Evolutionary conservation across 768 basidiomycete genomes (phyloP).

Genomic region (Suillus cothurnatus): DNA sequence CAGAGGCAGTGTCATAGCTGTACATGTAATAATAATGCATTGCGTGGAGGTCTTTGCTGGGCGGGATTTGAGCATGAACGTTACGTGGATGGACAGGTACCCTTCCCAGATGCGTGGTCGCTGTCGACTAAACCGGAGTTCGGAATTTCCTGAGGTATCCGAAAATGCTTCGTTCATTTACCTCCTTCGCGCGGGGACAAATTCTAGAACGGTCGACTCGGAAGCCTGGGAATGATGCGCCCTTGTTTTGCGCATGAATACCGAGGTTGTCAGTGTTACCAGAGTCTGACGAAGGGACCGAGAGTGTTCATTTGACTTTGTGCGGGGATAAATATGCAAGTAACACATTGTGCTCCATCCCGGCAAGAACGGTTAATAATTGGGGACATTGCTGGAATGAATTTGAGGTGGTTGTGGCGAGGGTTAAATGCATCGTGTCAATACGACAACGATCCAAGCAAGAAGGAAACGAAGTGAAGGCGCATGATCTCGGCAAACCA

Average conservation of each 20-base stretch:
- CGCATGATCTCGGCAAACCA: not conserved
- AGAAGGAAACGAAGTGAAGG: not conserved
- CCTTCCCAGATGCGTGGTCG: not conserved
- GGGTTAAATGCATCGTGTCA: not conserved
- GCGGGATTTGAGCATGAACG: not conserved
- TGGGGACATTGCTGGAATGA: not conserved
- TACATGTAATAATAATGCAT: not conserved
- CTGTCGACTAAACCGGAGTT: not conserved
- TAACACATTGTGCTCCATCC: not conserved
- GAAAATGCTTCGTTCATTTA: not conserved
- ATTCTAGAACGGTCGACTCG: not conserved
- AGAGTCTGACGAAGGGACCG: not conserved
- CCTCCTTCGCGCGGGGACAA: not conserved
- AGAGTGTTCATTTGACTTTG: not conserved
- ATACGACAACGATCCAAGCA: not conserved
- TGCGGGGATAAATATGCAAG: too few species aligned
- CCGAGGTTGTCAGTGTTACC: not conserved
- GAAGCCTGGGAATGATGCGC: not conserved
- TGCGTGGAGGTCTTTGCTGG: not conserved
- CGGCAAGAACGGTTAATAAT: not conserved
- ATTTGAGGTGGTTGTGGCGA: not conserved
- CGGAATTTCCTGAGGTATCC: not conserved
- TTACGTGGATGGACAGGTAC: not conserved
- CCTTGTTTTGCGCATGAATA: not conserved
- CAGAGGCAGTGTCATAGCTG: too few species aligned